Percentiles rank a stretch among this genome's conserved stretches.
phyloP scores from a whole-genome alignment of 1,284 basidiomycete genomes.

The Gastroboletus turbinatus region DNA sequence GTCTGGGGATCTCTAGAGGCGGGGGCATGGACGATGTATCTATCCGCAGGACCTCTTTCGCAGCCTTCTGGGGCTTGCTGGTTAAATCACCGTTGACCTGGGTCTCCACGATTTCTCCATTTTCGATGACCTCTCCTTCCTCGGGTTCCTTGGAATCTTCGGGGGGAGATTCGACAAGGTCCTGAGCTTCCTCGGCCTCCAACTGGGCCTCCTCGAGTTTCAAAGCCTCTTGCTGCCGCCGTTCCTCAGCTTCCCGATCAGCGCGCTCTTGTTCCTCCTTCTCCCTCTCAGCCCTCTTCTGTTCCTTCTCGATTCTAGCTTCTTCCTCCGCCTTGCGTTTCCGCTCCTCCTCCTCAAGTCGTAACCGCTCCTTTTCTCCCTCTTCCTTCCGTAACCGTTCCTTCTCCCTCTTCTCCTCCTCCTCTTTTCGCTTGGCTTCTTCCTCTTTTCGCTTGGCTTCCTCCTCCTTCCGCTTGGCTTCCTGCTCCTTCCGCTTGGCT shows the following conservation, averaged over 20 bases:
- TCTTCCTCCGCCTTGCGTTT: constrained; percentile 41
- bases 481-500: constrained; percentile 34
- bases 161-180: constrained; percentile 24
- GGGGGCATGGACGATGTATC: constrained; percentile 49
- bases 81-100: constrained; percentile 29
- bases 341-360: constrained; percentile 40
- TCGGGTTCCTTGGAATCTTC: constrained; percentile 32
- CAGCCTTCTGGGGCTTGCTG: constrained; percentile 40
- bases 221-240: constrained; percentile 31
- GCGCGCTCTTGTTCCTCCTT: constrained; percentile 31
- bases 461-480: constrained; percentile 36
- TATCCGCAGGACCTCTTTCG: constrained; percentile 60
- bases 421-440: constrained; percentile 34
- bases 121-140: constrained; percentile 41
- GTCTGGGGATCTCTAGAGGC: constrained; percentile 39
- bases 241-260: constrained; percentile 36
- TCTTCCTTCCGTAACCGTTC: constrained; percentile 38
- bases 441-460: constrained; percentile 35
- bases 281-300: constrained; percentile 29
- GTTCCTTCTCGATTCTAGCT: constrained; percentile 40
- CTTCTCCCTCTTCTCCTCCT: constrained; percentile 34
- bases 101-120: constrained; percentile 21
- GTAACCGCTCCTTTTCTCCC: constrained; percentile 39
- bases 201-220: constrained; percentile 27
- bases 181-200: constrained; percentile 27